Conservation (phyloP, 1,284 basidiomycete species). For the Phellinidium pouzarii region DNA sequence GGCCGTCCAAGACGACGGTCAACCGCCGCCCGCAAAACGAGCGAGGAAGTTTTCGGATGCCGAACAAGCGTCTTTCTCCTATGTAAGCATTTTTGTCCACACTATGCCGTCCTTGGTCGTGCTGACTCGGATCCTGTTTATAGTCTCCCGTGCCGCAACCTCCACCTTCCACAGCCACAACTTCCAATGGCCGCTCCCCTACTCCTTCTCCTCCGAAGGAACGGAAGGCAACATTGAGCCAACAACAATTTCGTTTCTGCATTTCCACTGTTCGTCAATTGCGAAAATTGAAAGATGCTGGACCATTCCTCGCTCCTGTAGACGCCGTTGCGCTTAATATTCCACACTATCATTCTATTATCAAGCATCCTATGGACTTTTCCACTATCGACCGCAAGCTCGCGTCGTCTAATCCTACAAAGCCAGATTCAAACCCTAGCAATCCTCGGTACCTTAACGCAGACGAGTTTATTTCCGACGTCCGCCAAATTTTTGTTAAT, state of each 20-base stretch:
- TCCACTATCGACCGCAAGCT: constrained; percentile 91
- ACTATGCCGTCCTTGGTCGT: constrained; percentile 45
- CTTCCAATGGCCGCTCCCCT: constrained; percentile 28
- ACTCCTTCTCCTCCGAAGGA: constrained; percentile 26
- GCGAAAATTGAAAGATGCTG: constrained; percentile 83
- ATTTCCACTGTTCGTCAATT: constrained; percentile 74
- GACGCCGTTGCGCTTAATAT: constrained; percentile 87
- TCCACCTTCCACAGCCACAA: constrained; percentile 25
- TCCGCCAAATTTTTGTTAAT: constrained; percentile 85
- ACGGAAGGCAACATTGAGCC: constrained; percentile 40
- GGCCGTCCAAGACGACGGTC: constrained; percentile 40
- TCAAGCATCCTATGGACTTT: constrained; percentile 93
- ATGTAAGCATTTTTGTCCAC: constrained; percentile 49
- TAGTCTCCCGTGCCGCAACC: constrained; percentile 72
- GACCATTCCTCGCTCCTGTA: constrained; percentile 83
- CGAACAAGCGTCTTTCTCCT: constrained; percentile 46
- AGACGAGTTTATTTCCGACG: constrained; percentile 77
- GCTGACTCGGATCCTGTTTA: constrained; percentile 42
- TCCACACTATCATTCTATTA: constrained; percentile 85
- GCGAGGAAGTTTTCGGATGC: constrained; percentile 48
- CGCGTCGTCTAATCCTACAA: constrained; percentile 66
- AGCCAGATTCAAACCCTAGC: constrained; percentile 58
- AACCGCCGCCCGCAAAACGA: constrained; percentile 67
- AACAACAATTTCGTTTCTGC: constrained; percentile 77
- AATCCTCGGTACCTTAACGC: constrained; percentile 71